Conservation (phyloP, 176 grass and related monocot genomes). For the Saccharum spontaneum region DNA sequence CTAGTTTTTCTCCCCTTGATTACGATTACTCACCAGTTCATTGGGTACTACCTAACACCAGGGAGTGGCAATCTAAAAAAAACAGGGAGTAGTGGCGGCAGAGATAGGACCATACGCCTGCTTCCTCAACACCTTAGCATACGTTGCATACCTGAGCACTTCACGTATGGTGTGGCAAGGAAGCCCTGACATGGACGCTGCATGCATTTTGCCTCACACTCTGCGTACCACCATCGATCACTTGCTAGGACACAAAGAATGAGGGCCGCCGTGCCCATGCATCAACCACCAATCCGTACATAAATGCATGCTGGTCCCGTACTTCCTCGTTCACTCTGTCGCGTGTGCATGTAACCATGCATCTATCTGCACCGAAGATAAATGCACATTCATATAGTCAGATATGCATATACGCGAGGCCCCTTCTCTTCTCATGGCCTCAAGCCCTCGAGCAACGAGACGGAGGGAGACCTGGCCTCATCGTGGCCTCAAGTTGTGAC, state of each 20-base stretch:
- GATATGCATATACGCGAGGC: not conserved
- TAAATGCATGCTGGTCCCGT: conserved; percentile 4
- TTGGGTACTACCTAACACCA: too few species aligned
- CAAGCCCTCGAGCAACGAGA: not conserved
- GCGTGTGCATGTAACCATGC: not conserved
- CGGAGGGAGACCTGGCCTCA: not conserved
- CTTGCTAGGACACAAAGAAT: not conserved
- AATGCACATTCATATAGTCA: not conserved
- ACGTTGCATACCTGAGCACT: not conserved
- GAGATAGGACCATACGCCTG: not conserved
- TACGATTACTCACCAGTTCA: not conserved
- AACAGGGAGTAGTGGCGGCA: too few species aligned
- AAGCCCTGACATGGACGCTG: not conserved
- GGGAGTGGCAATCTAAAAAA: too few species aligned
- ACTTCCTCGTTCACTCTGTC: not conserved
- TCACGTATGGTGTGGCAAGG: not conserved
- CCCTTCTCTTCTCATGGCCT: not conserved
- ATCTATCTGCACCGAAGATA: not conserved
- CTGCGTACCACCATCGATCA: not conserved
- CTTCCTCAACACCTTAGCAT: not conserved
- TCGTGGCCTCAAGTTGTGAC: conserved; percentile 14
- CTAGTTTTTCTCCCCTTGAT: not conserved
- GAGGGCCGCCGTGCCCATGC: not conserved
- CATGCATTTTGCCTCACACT: not conserved
- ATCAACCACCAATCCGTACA: not conserved